phyloP scores from a whole-genome alignment of 805 yeast genomes.

The Suhomyces faveliae region DNA sequence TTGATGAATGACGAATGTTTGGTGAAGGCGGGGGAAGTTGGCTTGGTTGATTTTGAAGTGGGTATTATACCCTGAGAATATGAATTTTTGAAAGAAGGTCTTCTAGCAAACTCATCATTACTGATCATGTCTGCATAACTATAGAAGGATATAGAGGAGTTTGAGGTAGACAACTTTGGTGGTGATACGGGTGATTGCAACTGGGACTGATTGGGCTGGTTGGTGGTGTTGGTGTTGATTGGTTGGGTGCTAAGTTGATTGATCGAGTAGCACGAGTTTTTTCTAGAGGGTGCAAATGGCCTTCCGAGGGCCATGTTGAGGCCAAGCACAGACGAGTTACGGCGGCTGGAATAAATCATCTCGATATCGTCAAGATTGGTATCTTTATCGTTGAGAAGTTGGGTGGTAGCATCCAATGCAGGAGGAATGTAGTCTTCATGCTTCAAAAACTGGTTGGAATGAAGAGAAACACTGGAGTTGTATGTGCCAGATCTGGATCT shows the following conservation, averaged over 20 bases:
- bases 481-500: conserved; percentile 19
- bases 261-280: conserved; percentile 33
- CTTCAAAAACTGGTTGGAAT: conserved; percentile 22
- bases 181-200: conserved; percentile 37
- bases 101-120: conserved; percentile 62
- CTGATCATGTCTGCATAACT: conserved; percentile 79
- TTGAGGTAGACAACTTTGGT: conserved; percentile 35
- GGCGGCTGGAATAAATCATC: conserved; percentile 57
- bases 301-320: conserved; percentile 49
- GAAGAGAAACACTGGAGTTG: conserved; percentile 24
- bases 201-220: conserved; percentile 10
- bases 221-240: conserved; percentile 12
- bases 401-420: conserved; percentile 72
- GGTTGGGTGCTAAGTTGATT: conserved; percentile 10
- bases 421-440: conserved; percentile 76
- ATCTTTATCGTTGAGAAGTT: conserved; percentile 57
- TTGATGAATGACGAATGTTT: conserved; percentile 10
- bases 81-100: conserved; percentile 53
- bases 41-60: conserved; percentile 14
- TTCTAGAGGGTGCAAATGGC: conserved; percentile 38
- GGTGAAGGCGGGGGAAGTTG: conserved; percentile 7
- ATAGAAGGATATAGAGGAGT: conserved; percentile 52
- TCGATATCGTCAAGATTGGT: conserved; percentile 69
- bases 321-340: conserved; percentile 54
- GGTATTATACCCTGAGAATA: conserved; percentile 36